Conservation (phyloP, 257 asterid species). For the Scutellaria baicalensis region DNA sequence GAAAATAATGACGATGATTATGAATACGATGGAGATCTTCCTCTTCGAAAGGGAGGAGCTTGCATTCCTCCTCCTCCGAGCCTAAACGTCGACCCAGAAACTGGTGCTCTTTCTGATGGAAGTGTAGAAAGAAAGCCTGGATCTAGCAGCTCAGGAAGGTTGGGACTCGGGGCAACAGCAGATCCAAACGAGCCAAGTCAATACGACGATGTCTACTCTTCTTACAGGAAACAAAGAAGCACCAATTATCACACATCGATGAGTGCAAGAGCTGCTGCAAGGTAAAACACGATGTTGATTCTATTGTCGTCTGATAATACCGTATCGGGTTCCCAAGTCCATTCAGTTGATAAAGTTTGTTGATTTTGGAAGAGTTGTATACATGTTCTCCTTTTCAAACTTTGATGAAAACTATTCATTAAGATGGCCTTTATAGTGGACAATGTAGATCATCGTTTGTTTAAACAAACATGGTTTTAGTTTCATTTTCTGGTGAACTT, state of each 20-base stretch:
- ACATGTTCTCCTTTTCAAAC: no score
- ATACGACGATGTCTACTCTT: constrained; percentile 87
- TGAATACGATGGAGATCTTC: constrained; percentile 42
- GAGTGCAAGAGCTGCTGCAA: constrained; percentile 73
- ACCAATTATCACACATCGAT: constrained; percentile 72
- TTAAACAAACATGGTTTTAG: no score
- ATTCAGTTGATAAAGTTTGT: no score
- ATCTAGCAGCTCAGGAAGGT: constrained; percentile 55
- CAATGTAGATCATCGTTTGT: no score
- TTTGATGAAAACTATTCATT: no score
- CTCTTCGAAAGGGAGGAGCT: constrained; percentile 82
- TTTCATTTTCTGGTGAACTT: no score
- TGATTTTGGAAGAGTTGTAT: no score
- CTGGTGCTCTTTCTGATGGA: constrained; percentile 61
- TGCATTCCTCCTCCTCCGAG: constrained; percentile 87
- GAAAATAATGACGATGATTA: constrained; percentile 60
- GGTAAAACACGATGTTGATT: constrained; percentile 10
- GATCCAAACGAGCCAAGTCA: constrained; percentile 79
- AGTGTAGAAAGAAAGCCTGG: constrained; percentile 63
- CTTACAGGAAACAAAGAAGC: constrained; percentile 91
- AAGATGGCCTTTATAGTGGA: no score
- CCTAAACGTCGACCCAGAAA: constrained; percentile 56
- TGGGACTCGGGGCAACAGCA: constrained; percentile 82
- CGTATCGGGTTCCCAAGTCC: no score
- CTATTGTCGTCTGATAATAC: not conserved